Evolutionary conservation across 805 yeast genomes (phyloP).

Genomic region (Kluyveromyces dobzhanskii): DNA sequence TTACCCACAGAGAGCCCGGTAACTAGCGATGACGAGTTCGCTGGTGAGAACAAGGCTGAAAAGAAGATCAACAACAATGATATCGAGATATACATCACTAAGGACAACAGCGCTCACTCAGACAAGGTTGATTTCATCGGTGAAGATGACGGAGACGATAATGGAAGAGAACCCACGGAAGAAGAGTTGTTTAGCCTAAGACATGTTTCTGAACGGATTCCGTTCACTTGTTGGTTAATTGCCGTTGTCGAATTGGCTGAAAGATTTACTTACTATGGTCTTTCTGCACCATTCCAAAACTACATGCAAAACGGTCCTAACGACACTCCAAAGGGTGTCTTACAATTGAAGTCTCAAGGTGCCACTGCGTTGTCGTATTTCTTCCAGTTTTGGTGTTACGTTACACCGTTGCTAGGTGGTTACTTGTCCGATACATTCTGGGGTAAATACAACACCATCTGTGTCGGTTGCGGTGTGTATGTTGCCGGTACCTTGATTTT

Average conservation of each 20-base stretch:
- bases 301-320: slow-evolving; percentile 55
- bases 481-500: slow-evolving; percentile 54
- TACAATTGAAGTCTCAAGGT: slow-evolving; percentile 49
- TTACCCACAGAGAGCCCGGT: too few relatives aligned
- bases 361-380: slow-evolving; percentile 69
- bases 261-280: slow-evolving; percentile 74
- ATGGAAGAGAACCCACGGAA: slow-evolving; percentile 20
- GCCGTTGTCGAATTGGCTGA: slow-evolving; percentile 71
- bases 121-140: slow-evolving; percentile 5
- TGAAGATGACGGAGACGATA: slow-evolving; percentile 6
- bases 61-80: not conserved
- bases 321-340: slow-evolving; percentile 42
- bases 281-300: slow-evolving; percentile 68
- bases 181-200: slow-evolving; percentile 24
- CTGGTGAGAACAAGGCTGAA: not conserved
- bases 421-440: slow-evolving; percentile 64
- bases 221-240: slow-evolving; percentile 42
- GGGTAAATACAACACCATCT: slow-evolving; percentile 66
- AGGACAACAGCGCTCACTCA: slow-evolving; percentile 1
- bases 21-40: not conserved
- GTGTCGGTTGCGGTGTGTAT: slow-evolving; percentile 50
- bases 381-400: slow-evolving; percentile 76
- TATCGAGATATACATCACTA: not conserved
- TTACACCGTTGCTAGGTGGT: slow-evolving; percentile 74
- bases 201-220: slow-evolving; percentile 37